Evolutionary conservation across 2,329 filamentous ascomycete genomes (phyloP).

Genomic region (Diaporthe citrichinensis): DNA sequence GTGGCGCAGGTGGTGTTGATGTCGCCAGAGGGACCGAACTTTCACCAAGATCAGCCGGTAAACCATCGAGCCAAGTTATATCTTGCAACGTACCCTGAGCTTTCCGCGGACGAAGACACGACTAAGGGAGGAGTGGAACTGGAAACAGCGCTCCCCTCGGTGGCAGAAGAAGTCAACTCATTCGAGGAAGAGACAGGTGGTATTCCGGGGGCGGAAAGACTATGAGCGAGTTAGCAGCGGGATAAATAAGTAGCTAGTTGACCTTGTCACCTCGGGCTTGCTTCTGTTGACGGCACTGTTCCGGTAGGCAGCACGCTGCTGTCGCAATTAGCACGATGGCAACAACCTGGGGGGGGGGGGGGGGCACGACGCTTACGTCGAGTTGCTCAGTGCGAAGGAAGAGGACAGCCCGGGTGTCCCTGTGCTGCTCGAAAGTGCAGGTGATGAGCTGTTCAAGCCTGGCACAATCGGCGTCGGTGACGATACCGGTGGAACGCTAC

Average conservation of each 20-base stretch:
- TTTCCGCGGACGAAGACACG: not conserved
- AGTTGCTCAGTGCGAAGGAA: slow-evolving; percentile 18
- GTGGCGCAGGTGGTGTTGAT: not conserved
- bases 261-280: slow-evolving; percentile 18
- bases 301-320: slow-evolving; percentile 3
- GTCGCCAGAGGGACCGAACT: not conserved
- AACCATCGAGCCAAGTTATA: not conserved
- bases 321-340: not conserved
- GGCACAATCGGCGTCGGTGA: not conserved
- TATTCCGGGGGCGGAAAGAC: not conserved
- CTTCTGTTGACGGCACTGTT: not conserved
- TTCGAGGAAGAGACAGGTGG: not conserved
- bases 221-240: slow-evolving; percentile 4
- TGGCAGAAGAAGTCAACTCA: slow-evolving; percentile 10
- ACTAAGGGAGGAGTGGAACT: not conserved
- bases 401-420: not conserved
- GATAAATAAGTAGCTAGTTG: not conserved
- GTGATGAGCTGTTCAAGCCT: slow-evolving; percentile 11
- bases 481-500: not conserved
- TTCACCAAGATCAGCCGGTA: not conserved
- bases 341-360: no score
- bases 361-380: slow-evolving; percentile 28
- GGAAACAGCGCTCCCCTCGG: not conserved
- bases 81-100: slow-evolving; percentile 19
- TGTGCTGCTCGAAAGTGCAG: not conserved